Base-by-base conservation (phyloP, 2,329 filamentous ascomycete species). In the Trichoderma pleuroti region DNA sequence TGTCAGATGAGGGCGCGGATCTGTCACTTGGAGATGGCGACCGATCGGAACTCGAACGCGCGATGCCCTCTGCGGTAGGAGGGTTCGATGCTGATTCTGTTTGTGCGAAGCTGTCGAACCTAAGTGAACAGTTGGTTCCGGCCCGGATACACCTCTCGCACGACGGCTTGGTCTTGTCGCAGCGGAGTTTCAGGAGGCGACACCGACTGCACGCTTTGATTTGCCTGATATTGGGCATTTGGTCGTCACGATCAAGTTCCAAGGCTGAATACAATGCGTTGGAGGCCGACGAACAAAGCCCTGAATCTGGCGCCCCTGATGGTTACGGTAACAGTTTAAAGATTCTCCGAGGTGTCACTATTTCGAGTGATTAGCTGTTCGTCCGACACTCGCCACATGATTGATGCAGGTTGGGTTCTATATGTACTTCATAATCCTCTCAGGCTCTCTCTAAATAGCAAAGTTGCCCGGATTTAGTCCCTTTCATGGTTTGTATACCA, bases 201-300 rank as follows among this genome's bases (percentile, higher is more conserved):
- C 54, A 67, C 26, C 64, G 64, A 26, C 52, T 59, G 18, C 64
- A 67, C 0, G 64, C 57, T 26, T 42, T 67, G 11, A 67, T 59
- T 39, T 67, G 64, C 14, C 64, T 67, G 12, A 26, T 46, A 7
- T 59, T 67, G 36, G 52, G 64, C 64, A 67, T 67, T 59, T 42
- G 26, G 9, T 32, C 16, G 9, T 59, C 49, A 18, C 49, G 14
- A 21, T n/a, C 46, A 39, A 54, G 8, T 2, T 36, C 3, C 6
- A 39, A 61, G n/a, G 11, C 11, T 6, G 57, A 24, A 56, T 16
- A 30, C 24, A 21, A 28, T 30, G 14, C 10, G 24, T 3, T 14
- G 28, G 8, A 49, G n/a, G n/a, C 5, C 10, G 10, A 49, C 5
- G 42, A 21, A 21, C 42, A 49, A n/a, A 10, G 42, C n/a, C 10